Evolutionary conservation across 495 filamentous ascomycete genomes (phyloP), one percentile per base, ranked within the genome.

Genomic region (Collariella sp.): DNA sequence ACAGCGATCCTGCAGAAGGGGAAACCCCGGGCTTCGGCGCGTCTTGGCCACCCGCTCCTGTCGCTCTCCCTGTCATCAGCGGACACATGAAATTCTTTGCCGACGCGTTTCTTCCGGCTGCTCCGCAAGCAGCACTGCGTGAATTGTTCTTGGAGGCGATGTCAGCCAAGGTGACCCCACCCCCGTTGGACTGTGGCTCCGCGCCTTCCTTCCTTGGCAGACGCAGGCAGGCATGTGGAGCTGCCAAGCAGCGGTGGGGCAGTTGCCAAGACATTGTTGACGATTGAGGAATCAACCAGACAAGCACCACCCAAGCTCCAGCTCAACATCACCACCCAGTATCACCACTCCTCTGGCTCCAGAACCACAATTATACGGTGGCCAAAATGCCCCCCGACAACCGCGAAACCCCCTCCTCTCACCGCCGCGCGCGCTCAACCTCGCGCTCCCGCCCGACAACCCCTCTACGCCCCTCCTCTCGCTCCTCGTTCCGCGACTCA

Each of bases 391-490:
- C 62, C 20, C 50, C 33, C 33, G 50, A 61, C 31, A 43, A 54
- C 35, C 24, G 12, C 19, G 33, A 41, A n/a, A 20, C 39, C 16
- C 40, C 13, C 26, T 36, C 13, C 29, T 18, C 41, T 20, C 42
- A 53, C 40, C 54, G 50, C 20, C 62, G 63, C 19, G 41, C 58
- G 57, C 69, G 77, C 54, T 79, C 78, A 22, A 74, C 69, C 42
- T 79, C 78, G 50, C 72, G 76, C 19, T 93, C 90, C 36, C 85
- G 91, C 46, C 91, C 94, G 15, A 94, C 89, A 7, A 97, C 93
- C 9, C 93, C 93, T 20, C 81, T 98, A 29, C 90, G 93, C 43
- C 88, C 91, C 22, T 86, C 88, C 34, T 96, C 93, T 11, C 85
- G 93, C 24, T 88, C 87, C 20, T 95, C 89, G 11, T 76, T 96